phyloP scores from a whole-genome alignment of 2,329 filamentous ascomycete species.

The Cordyceps sp. region DNA sequence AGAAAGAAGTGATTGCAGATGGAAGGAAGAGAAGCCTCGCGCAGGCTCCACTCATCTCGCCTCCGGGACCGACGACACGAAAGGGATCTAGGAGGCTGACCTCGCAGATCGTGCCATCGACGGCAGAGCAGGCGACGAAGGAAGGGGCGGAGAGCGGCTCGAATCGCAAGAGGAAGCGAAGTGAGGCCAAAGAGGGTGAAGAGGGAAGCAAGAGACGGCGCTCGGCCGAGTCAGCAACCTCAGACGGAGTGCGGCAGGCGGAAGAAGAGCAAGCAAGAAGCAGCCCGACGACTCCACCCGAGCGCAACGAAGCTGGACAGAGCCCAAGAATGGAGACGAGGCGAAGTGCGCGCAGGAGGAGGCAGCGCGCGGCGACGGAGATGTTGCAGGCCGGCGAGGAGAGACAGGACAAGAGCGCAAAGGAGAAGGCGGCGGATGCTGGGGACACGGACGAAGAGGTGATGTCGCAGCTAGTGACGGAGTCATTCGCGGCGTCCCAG shows the following conservation, averaged over 20 bases:
- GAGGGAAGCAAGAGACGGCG: constrained; percentile 14
- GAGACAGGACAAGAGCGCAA: too few relatives aligned
- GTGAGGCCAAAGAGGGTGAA: constrained; percentile 6
- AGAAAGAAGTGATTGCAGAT: constrained; percentile 4
- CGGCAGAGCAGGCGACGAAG: constrained; percentile 5
- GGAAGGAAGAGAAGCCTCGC: constrained; percentile 3
- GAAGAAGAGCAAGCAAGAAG: constrained; percentile 1
- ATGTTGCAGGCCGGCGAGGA: constrained; percentile 1
- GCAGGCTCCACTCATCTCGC: constrained; percentile 1
- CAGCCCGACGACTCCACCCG: not conserved
- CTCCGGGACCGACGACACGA: constrained; percentile 4
- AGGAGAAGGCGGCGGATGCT: too few relatives aligned
- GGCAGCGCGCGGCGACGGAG: not conserved
- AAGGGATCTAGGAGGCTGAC: constrained; percentile 3
- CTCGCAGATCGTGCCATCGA: constrained; percentile 9
- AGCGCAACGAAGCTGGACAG: not conserved
- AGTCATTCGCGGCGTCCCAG: constrained; percentile 21
- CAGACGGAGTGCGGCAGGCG: too few relatives aligned
- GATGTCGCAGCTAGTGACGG: constrained; percentile 22
- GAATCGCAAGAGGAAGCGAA: constrained; percentile 15
- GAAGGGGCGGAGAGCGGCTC: not conserved
- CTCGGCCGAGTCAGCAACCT: too few relatives aligned
- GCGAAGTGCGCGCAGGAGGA: constrained; percentile 6
- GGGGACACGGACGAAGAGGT: constrained; percentile 23
- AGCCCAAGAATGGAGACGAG: constrained; percentile 5